Conservation (phyloP, 768 basidiomycete genomes). For the Boletus subcaerulescens region DNA sequence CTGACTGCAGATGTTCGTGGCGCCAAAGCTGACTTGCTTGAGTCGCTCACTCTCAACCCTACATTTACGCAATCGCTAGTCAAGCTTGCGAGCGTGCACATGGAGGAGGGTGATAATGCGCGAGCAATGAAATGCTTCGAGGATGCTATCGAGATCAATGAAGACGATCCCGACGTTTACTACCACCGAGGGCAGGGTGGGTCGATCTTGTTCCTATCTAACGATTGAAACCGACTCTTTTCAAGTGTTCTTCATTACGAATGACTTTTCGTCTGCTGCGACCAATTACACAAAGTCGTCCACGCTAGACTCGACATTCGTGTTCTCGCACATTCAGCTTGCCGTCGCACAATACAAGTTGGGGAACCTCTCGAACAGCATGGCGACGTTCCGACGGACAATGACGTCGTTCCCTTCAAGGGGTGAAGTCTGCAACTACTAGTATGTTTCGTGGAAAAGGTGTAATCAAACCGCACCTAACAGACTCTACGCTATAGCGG, state of each 20-base stretch:
- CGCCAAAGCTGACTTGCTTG: conserved; percentile 80
- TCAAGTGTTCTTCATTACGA: conserved; percentile 91
- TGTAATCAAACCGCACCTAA: background rate
- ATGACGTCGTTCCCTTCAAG: conserved; percentile 80
- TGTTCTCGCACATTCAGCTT: conserved; percentile 96
- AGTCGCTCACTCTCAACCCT: conserved; percentile 65
- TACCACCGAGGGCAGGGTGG: conserved; percentile 97
- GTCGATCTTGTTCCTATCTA: background rate
- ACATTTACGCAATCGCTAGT: conserved; percentile 85
- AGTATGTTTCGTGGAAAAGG: conserved; percentile 48
- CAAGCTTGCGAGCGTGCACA: conserved; percentile 94
- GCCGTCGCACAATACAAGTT: conserved; percentile 97
- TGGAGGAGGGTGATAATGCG: conserved; percentile 86
- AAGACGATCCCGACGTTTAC: conserved; percentile 91
- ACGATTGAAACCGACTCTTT: background rate
- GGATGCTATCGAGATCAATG: conserved; percentile 76
- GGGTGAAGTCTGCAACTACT: conserved; percentile 93
- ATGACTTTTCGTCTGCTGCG: conserved; percentile 81
- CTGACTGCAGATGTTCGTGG: conserved; percentile 78
- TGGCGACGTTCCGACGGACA: conserved; percentile 88
- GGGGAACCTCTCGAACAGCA: conserved; percentile 71
- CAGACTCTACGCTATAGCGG: conserved; percentile 50
- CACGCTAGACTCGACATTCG: conserved; percentile 82
- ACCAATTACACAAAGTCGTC: conserved; percentile 89
- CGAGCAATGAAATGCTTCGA: conserved; percentile 92